These are phyloP conservation scores for Pleurotus citrinopileatus DNA, from an alignment of 768 basidiomycete genomes.

Conservation along the genomic window DNA sequence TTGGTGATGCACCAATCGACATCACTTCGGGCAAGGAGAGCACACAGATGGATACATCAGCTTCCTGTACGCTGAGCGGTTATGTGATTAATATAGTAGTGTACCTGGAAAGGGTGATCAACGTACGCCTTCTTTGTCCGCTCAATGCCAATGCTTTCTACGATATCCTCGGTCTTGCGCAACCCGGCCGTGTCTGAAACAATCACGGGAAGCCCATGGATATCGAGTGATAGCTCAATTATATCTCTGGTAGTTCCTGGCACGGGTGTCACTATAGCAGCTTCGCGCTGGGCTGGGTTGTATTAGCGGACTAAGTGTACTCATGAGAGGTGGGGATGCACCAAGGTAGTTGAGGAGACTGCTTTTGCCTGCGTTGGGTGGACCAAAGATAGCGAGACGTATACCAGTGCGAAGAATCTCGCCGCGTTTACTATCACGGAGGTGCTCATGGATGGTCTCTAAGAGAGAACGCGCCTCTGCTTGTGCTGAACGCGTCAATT, in stretches of 20 bases:
- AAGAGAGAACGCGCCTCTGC: slow-evolving; percentile 47
- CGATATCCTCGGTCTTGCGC: slow-evolving; percentile 60
- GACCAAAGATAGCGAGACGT: slow-evolving; percentile 84
- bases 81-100: slow-evolving; percentile 1
- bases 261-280: slow-evolving; percentile 84
- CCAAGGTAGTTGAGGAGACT: slow-evolving; percentile 84
- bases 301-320: not conserved
- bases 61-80: slow-evolving; percentile 49
- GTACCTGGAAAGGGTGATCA: not conserved
- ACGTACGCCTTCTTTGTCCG: slow-evolving; percentile 67
- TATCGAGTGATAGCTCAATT: slow-evolving; percentile 80
- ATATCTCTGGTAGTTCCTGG: slow-evolving; percentile 91
- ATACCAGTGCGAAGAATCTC: slow-evolving; percentile 85
- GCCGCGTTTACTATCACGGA: slow-evolving; percentile 72
- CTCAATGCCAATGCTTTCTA: slow-evolving; percentile 81
- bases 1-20: slow-evolving; percentile 7
- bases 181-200: slow-evolving; percentile 88
- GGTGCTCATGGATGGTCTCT: slow-evolving; percentile 47
- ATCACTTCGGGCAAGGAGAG: slow-evolving; percentile 60
- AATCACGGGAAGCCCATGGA: slow-evolving; percentile 81
- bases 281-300: slow-evolving; percentile 72
- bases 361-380: slow-evolving; percentile 94
- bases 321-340: slow-evolving; percentile 21
- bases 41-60: slow-evolving; percentile 80
- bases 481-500: slow-evolving; percentile 40